phyloP scores from a whole-genome alignment of 2,329 filamentous ascomycete genomes.

The Ceratocystis alfenasii region DNA sequence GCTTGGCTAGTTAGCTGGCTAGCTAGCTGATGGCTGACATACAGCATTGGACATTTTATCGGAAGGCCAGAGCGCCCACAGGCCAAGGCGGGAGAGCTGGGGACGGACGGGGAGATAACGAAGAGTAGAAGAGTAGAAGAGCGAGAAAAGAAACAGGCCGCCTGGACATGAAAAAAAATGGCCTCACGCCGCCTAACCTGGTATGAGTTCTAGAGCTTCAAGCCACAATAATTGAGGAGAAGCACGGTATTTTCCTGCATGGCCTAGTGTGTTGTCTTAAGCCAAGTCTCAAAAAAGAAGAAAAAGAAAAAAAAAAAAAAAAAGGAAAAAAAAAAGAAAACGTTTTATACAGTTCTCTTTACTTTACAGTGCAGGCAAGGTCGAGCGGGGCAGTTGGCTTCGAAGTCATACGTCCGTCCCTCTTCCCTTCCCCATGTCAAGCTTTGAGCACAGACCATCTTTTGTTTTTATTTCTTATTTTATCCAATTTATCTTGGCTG shows the following conservation, averaged over 20 bases:
- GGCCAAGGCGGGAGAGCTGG: not conserved
- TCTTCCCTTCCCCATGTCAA: not conserved
- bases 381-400: not conserved
- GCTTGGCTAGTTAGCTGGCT: not conserved
- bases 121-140: not conserved
- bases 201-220: not conserved
- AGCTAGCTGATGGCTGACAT: not conserved
- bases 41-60: not conserved
- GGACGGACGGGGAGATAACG: not conserved
- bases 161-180: not conserved
- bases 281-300: no score
- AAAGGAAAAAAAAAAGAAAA: no score
- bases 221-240: not conserved
- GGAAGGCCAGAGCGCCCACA: not conserved
- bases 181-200: not conserved
- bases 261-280: no score
- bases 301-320: no score
- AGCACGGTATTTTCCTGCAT: no score
- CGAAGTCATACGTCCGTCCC: not conserved
- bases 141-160: not conserved
- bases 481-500: not conserved
- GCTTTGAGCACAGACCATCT: not conserved
- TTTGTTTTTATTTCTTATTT: not conserved
- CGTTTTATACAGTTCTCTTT: not conserved
- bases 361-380: not conserved